Base-by-base conservation (phyloP, 495 filamentous ascomycete species). In the Opeltia flavorubescens region DNA sequence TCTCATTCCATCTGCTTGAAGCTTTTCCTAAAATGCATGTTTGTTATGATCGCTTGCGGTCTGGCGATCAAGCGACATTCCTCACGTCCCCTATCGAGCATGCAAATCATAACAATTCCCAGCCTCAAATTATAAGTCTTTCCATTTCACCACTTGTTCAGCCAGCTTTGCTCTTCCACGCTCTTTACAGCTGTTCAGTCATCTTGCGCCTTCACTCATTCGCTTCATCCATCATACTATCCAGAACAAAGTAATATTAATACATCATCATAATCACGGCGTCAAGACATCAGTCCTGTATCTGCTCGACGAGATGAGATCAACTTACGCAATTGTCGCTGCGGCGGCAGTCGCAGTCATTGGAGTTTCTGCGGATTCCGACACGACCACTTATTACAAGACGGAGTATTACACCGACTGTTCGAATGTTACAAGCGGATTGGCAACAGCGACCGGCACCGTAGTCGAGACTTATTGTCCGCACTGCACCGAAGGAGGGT, bases 51-150 rank as follows among this genome's bases (percentile, higher is more conserved):
- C 43, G 55, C 39, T 54, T 57, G 42, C 55, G 52, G 33, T 21
- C 44, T 34, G 28, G 29, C 21, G 30, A 35, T 20, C 50, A 34
- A 36, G 48, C 51, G 36, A 44, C 55, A 57, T 57, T 57, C 55
- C 55, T 57, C 36, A 42, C 52, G 41, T 47, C 45, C 26, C n/a
- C 2, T 29, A 18, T 12, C 23, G 52, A 39, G 53, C 49, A 53
- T 55, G 55, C 44, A 53, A 50, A 50, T 50, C 36, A 44, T 29
- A 51, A 48, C 49, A 48, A 28, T 43, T 21, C 33, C 50, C 45
- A 57, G 49, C 52, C 52, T 53, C 43, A 40, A 35, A 30, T 53
- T 58, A 58, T 58, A 58, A 52, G 23, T 39, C 15, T 43, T 45
- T 38, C 41, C 42, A 31, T 53, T 36, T 26, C 44, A 44, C 33